Base-by-base conservation (phyloP, 805 yeast species). In the Zygosaccharomyces gambellarensis region DNA sequence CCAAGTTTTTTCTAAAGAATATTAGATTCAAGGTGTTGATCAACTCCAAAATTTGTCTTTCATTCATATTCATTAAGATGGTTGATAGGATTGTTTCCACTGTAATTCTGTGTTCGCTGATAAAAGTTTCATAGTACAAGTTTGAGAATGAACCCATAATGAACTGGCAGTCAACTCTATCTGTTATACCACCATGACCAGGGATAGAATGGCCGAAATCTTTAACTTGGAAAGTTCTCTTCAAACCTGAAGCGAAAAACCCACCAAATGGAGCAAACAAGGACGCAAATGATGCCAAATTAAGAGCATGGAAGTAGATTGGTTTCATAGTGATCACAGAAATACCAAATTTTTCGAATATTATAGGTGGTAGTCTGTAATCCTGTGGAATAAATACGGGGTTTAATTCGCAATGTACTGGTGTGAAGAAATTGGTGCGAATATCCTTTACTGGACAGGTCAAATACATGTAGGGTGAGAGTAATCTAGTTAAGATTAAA, bases 121-220 rank as follows among this genome's bases (percentile, higher is more conserved):
- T 79, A 67, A 94, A 94, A 2, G 97, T 88, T 69, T 92, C 97
- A 69, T 84, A 90, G 71, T 94, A 94, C 57, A 94, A 75, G 64
- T 90, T 90, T 30, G 94, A 79, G 65, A 94, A 94, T 36, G 95
- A 87, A 10, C 99, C 99, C 98, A 94, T 94, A 59, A 94, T 74
- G 65, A 92, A 94, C 71, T 94, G 98, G 71, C 99, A 94, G 71
- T 94, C 99, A 74, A 94, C 84, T 71, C 99, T 80, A 67, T 94
- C 99, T 23, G 97, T 90, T 57, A 94, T 84, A 58, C 99, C 99
- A 55, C 99, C 99, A 65, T 94, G 99, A 29, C 99, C 99, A 12
- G 99, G 99, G 58, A 94, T 94, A 8, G 98, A 92, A 64, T 92
- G 95, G 58, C 98, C 99, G 63, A 94, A 94, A 70, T 94, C 99